phyloP scores from a whole-genome alignment of 306 rosid species.

The Pterocarpus santalinus region DNA sequence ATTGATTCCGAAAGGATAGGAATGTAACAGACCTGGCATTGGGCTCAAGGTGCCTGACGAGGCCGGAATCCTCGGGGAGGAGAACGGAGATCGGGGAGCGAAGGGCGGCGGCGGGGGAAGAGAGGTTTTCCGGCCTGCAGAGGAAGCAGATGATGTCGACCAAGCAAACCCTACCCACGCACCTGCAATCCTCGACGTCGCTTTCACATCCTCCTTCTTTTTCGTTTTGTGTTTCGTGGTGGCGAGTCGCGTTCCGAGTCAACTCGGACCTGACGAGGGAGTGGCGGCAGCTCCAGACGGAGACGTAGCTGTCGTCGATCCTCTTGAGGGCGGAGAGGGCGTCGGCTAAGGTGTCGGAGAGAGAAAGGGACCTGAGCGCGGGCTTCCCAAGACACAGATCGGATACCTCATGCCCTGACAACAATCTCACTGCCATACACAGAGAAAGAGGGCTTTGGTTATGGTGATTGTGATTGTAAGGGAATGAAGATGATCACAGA shows the following conservation, averaged over 20 bases:
- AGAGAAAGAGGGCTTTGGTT: not conserved
- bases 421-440: constrained; percentile 82
- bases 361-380: constrained; percentile 62
- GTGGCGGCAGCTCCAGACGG: constrained; percentile 85
- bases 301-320: constrained; percentile 55
- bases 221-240: no score
- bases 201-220: not conserved
- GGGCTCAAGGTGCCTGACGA: constrained; percentile 73
- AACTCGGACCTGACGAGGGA: constrained; percentile 19
- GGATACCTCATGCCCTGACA: constrained; percentile 62
- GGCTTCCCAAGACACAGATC: constrained; percentile 96
- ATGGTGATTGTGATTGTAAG: no score
- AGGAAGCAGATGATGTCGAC: constrained; percentile 71
- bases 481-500: no score
- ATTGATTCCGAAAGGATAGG: not conserved
- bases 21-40: constrained; percentile 64
- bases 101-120: constrained; percentile 67
- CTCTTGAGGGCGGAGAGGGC: constrained; percentile 67
- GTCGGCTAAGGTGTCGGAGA: constrained; percentile 67
- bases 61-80: constrained; percentile 32
- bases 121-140: constrained; percentile 55
- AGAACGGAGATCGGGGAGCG: constrained; percentile 59
- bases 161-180: constrained; percentile 76
- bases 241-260: not conserved
- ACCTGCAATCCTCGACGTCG: constrained; percentile 48